Conservation (phyloP, 305 asterid genomes). For the Solanum aculeatissimum region DNA sequence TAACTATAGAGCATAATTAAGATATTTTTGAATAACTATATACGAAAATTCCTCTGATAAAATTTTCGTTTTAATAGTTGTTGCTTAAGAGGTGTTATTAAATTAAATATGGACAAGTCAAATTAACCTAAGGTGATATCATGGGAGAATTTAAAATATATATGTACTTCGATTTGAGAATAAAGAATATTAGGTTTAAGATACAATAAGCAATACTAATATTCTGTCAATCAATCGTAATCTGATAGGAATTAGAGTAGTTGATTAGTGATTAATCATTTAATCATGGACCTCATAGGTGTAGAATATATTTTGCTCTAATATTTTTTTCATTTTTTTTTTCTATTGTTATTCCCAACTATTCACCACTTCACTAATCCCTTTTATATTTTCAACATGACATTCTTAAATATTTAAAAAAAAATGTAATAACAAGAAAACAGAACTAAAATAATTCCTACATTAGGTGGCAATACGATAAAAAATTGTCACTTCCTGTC, state of each 20-base stretch:
- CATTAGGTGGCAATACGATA: background rate
- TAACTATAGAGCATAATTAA: too few species aligned
- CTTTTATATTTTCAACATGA: background rate
- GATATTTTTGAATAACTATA: too few species aligned
- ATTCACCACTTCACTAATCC: background rate
- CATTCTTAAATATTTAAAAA: background rate
- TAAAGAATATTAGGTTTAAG: background rate
- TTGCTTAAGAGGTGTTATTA: background rate
- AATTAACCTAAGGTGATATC: too few species aligned
- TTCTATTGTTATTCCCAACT: background rate
- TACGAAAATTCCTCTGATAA: too few species aligned
- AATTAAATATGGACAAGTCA: background rate
- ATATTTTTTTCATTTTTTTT: background rate
- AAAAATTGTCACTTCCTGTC: background rate
- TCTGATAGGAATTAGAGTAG: background rate
- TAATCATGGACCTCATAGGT: background rate
- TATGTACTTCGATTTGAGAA: background rate
- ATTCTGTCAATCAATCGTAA: background rate
- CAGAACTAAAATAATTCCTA: background rate
- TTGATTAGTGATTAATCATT: background rate
- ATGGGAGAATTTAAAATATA: background rate
- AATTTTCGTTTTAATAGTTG: background rate
- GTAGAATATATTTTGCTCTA: background rate
- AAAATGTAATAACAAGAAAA: background rate
- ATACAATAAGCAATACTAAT: background rate